Evolutionary conservation across 1,284 basidiomycete genomes (phyloP).

Genomic region (Hemileccinum hortonii): DNA sequence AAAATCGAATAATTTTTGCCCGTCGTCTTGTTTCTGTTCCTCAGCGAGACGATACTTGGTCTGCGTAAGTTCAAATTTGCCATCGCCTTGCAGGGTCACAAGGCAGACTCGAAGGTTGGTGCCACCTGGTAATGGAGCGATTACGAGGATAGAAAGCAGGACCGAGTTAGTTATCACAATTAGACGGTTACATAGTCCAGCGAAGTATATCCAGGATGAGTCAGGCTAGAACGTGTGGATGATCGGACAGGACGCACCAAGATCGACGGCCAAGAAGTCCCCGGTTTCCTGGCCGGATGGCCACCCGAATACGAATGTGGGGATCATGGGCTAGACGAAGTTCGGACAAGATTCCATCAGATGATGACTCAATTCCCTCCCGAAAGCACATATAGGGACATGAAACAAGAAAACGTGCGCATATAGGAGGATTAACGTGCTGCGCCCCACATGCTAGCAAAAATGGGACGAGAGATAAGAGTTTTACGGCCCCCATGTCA

Average conservation of each 20-base stretch:
- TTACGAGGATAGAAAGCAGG: neutral
- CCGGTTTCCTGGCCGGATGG: slow-evolving; percentile 89
- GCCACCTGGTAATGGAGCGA: slow-evolving; percentile 53
- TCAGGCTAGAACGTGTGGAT: neutral
- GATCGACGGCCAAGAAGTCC: slow-evolving; percentile 90
- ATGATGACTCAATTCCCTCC: neutral
- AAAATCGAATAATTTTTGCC: slow-evolving; percentile 93
- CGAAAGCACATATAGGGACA: slow-evolving; percentile 2
- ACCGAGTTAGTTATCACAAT: slow-evolving; percentile 1
- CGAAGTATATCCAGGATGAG: neutral
- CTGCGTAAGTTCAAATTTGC: slow-evolving; percentile 97
- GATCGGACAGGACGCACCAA: slow-evolving; percentile 54
- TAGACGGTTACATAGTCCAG: neutral
- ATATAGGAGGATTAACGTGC: neutral
- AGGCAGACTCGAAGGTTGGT: slow-evolving; percentile 98
- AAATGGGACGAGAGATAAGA: neutral
- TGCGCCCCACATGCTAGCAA: neutral
- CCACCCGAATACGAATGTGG: slow-evolving; percentile 97
- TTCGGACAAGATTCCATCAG: slow-evolving; percentile 13
- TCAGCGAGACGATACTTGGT: slow-evolving; percentile 97
- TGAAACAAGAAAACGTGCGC: neutral
- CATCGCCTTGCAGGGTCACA: slow-evolving; percentile 86
- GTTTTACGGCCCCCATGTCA: neutral
- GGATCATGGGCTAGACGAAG: slow-evolving; percentile 81
- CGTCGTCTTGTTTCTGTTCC: slow-evolving; percentile 98